Percentiles rank a stretch among this genome's conserved stretches.
Evolutionary conservation across 1,139 yeast genomes (phyloP).

Genomic region (Geotrichum europaeum): DNA sequence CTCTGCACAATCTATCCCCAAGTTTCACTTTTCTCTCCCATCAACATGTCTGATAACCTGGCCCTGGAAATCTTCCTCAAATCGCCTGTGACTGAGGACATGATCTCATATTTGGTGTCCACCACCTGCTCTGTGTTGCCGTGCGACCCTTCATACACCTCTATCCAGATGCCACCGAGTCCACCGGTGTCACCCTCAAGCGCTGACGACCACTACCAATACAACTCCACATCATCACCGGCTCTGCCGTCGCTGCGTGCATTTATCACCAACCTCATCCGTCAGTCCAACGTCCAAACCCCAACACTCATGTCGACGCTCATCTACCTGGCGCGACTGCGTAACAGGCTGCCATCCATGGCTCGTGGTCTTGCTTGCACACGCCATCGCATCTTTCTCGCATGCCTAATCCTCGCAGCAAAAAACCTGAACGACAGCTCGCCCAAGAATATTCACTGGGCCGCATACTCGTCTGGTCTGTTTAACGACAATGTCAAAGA

Average conservation of each 20-base stretch:
- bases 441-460: slow-evolving; percentile 95
- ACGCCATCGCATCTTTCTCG: slow-evolving; percentile 84
- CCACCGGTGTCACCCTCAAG: slow-evolving; percentile 7
- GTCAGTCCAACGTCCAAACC: slow-evolving; percentile 85
- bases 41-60: slow-evolving; percentile 43
- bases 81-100: slow-evolving; percentile 68
- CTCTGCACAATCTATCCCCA: background rate
- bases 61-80: slow-evolving; percentile 72
- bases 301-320: slow-evolving; percentile 91
- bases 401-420: slow-evolving; percentile 82
- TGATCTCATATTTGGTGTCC: slow-evolving; percentile 74
- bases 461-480: slow-evolving; percentile 80
- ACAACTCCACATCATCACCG: background rate
- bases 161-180: slow-evolving; percentile 6
- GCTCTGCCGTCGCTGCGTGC: slow-evolving; percentile 44
- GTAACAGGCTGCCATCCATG: slow-evolving; percentile 73
- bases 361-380: slow-evolving; percentile 93
- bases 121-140: slow-evolving; percentile 77
- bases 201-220: background rate
- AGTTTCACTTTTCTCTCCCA: background rate
- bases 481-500: slow-evolving; percentile 55
- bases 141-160: slow-evolving; percentile 34
- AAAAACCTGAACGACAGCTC: slow-evolving; percentile 88
- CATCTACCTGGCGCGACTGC: slow-evolving; percentile 71
- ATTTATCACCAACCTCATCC: slow-evolving; percentile 68